Base-by-base conservation (phyloP, 78 protist genomes). In the Tieghemostelium lacteum region DNA sequence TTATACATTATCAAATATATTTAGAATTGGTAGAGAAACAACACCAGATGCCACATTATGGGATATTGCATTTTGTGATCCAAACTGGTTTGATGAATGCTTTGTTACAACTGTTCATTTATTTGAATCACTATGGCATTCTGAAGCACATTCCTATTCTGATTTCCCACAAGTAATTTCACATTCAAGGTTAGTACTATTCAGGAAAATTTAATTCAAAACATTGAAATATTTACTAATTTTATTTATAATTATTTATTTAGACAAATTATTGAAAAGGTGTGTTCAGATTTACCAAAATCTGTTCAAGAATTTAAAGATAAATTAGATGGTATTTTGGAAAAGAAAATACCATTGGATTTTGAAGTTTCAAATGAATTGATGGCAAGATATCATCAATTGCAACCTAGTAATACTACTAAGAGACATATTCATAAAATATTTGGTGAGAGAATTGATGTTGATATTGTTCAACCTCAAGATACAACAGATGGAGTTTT, bases 41-140 rank as follows among this genome's bases (percentile, higher is more conserved):
- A 20, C 67, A 34, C 10, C 37, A 12, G 71, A 37, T 33, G 52
- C 37, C 8, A 37, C 19, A 7, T 20, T 66, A n/a, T 83, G 91
- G 91, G 71, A 83, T 40, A 83, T 83, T 45, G 52, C 67, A 58
- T 69, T 83, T 5, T 54, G 58, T 58, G 69, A 28, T n/a, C 24
- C 36, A 24, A 66, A 83, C n/a, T 83, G 91, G 91, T 69, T 83
- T 31, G 91, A 83, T 69, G 80, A 83, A 69, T 55, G 63, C 19
- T 83, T 67, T 69, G 91, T 83, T 8, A 52, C 76, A 4, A 69
- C 91, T 8, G 42, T 69, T 20, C 37, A 55, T 36, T 26, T 83
- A 31, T 83, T 83, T 31, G 91, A 83, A 58, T 83, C 91, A 31
- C 45, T 83, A 16, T 83, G 91, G 91, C 57, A 69, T 34, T 57